Evolutionary conservation across 441 rosid species (phyloP).

Genomic region (Arabidopsis hybrid): DNA sequence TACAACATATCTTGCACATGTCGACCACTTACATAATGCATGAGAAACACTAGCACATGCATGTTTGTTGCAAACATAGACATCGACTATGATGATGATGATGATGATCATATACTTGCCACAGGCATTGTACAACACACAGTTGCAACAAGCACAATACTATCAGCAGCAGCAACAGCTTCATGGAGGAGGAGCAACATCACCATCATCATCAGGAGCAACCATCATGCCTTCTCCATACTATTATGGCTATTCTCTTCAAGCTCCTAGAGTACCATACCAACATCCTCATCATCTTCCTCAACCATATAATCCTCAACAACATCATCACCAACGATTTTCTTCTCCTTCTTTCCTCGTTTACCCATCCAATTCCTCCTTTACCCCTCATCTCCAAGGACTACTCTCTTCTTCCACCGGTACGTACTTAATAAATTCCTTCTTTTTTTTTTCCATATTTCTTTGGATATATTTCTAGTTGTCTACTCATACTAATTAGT

Average conservation of each 20-base stretch:
- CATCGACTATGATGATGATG: slow-evolving; percentile 10
- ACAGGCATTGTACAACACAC: slow-evolving; percentile 68
- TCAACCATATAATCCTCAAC: slow-evolving; percentile 50
- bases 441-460: background rate
- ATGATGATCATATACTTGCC: slow-evolving; percentile 6
- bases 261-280: slow-evolving; percentile 62
- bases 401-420: slow-evolving; percentile 61
- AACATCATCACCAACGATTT: slow-evolving; percentile 48
- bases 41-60: slow-evolving; percentile 43
- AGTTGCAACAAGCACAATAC: slow-evolving; percentile 72
- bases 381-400: slow-evolving; percentile 53
- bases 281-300: slow-evolving; percentile 48
- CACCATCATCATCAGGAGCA: slow-evolving; percentile 47
- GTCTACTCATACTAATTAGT: background rate
- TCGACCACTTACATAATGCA: slow-evolving; percentile 45
- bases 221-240: slow-evolving; percentile 70
- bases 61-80: slow-evolving; percentile 33
- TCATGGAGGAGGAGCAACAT: slow-evolving; percentile 52
- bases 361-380: slow-evolving; percentile 58
- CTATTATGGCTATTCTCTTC: slow-evolving; percentile 61
- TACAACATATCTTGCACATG: slow-evolving; percentile 38
- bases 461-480: background rate
- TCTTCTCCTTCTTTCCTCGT: slow-evolving; percentile 61
- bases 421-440: slow-evolving; percentile 48
- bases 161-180: slow-evolving; percentile 60